Evolutionary conservation across 1,284 basidiomycete genomes (phyloP).

Genomic region (Ustilago crameri): DNA sequence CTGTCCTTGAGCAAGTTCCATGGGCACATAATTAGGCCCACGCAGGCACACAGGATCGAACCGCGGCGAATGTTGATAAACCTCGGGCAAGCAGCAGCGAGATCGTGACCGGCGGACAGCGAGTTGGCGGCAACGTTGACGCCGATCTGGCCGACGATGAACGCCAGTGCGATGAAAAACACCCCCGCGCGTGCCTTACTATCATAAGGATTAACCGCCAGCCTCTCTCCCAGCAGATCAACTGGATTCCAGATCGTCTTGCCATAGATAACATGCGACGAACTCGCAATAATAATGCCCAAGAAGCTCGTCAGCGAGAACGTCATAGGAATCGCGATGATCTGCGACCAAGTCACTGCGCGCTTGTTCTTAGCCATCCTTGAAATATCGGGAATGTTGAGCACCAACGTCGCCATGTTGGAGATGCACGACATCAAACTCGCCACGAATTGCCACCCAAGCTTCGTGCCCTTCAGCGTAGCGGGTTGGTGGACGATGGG

Average conservation of each 20-base stretch:
- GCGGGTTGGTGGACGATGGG: slow-evolving; percentile 80
- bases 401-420: slow-evolving; percentile 57
- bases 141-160: slow-evolving; percentile 77
- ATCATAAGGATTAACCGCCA: slow-evolving; percentile 76
- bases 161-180: slow-evolving; percentile 77
- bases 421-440: slow-evolving; percentile 49
- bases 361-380: slow-evolving; percentile 50
- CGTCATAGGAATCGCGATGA: slow-evolving; percentile 75
- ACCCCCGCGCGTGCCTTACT: slow-evolving; percentile 68
- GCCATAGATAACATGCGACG: slow-evolving; percentile 79
- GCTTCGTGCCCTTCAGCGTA: slow-evolving; percentile 76
- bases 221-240: slow-evolving; percentile 77
- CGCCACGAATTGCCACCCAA: slow-evolving; percentile 83
- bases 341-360: slow-evolving; percentile 50
- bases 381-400: slow-evolving; percentile 60
- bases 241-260: slow-evolving; percentile 83
- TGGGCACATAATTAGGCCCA: slow-evolving; percentile 79
- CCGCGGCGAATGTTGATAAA: slow-evolving; percentile 88
- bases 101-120: slow-evolving; percentile 83
- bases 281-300: slow-evolving; percentile 81
- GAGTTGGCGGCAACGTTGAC: slow-evolving; percentile 81
- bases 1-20: slow-evolving; percentile 83
- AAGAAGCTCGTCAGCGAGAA: slow-evolving; percentile 83
- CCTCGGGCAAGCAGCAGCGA: slow-evolving; percentile 79
- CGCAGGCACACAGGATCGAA: slow-evolving; percentile 79